Percentiles rank a stretch among this genome's conserved stretches.
Conservation (phyloP, 1,139 yeast species). For the Pichia kudriavzevii region DNA sequence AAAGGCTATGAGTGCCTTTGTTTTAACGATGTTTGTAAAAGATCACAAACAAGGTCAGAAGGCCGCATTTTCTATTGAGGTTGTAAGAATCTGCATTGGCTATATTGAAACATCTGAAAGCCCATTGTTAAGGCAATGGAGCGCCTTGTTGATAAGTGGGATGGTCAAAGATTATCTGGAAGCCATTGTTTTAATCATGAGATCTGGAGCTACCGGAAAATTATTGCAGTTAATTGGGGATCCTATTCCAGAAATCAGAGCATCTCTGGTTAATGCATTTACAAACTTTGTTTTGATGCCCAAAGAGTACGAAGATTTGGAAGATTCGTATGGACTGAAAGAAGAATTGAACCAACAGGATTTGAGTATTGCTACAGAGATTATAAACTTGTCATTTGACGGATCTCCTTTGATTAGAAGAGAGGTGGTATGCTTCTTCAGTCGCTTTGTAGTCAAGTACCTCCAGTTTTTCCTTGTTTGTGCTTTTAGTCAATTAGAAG, state of each 20-base stretch:
- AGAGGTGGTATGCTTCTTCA: conserved; percentile 72
- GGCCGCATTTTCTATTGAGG: conserved; percentile 66
- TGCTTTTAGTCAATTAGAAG: conserved; percentile 80
- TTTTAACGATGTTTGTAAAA: conserved; percentile 72
- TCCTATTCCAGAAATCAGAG: conserved; percentile 92
- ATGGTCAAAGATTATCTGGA: conserved; percentile 69
- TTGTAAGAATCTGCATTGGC: conserved; percentile 58
- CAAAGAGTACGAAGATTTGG: conserved; percentile 30
- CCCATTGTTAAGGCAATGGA: conserved; percentile 89
- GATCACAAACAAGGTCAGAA: conserved; percentile 78
- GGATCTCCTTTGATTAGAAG: conserved; percentile 87
- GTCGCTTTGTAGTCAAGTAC: conserved; percentile 66
- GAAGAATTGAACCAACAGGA: conserved; percentile 49
- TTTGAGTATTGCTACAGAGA: conserved; percentile 42
- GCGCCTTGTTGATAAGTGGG: conserved; percentile 70
- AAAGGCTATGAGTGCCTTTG: conserved; percentile 93
- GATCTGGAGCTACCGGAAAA: conserved; percentile 55
- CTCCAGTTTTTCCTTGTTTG: conserved; percentile 73
- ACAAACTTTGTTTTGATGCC: conserved; percentile 53
- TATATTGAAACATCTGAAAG: conserved; percentile 69
- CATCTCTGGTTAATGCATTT: conserved; percentile 72
- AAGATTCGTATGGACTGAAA: conserved; percentile 13
- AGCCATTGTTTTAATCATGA: conserved; percentile 64
- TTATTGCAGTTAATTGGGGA: conserved; percentile 59
- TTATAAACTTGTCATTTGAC: conserved; percentile 55